A percentile compares a stretch with the other conserved stretches of the same genome.
These are phyloP conservation scores for Colletotrichum simmondsii DNA, from an alignment of 2,329 filamentous ascomycete species.

Conservation along the genomic window DNA sequence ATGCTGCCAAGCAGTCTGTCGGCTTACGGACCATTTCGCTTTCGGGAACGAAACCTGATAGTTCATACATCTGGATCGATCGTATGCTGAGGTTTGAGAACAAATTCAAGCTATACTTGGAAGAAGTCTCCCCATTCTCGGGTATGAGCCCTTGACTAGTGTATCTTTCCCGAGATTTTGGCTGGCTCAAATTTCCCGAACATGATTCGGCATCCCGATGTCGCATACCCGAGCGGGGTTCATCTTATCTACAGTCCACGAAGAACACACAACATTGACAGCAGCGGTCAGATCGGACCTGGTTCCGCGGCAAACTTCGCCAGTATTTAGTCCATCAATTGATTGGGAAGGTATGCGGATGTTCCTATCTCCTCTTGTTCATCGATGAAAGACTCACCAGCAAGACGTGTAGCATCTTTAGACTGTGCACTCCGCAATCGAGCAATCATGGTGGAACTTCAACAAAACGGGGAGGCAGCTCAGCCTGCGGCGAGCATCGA, in stretches of 20 bases:
- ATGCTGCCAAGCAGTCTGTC: not conserved
- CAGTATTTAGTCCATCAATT: not conserved
- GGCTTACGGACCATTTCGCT: not conserved
- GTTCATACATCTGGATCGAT: not conserved
- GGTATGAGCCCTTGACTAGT: not conserved
- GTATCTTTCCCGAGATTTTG: constrained; percentile 10
- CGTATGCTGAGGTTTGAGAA: not conserved
- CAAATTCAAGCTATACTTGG: not conserved
- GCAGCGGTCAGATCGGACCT: not conserved
- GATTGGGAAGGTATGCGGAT: not conserved
- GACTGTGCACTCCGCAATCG: too few relatives aligned
- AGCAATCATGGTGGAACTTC: not conserved
- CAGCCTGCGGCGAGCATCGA: not conserved
- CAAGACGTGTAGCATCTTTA: not conserved
- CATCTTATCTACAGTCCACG: not conserved
- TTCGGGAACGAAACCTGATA: not conserved
- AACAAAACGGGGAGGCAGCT: not conserved
- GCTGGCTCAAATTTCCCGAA: not conserved
- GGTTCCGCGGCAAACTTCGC: not conserved
- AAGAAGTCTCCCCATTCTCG: not conserved
- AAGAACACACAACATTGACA: not conserved
- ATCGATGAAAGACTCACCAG: not conserved
- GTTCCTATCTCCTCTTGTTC: not conserved
- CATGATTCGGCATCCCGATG: constrained; percentile 13
- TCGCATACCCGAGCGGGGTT: constrained; percentile 30